A percentile compares a stretch with the other conserved stretches of the same genome.
Conservation (phyloP, 2,329 filamentous ascomycete genomes). For the Xylariaceae sp. region DNA sequence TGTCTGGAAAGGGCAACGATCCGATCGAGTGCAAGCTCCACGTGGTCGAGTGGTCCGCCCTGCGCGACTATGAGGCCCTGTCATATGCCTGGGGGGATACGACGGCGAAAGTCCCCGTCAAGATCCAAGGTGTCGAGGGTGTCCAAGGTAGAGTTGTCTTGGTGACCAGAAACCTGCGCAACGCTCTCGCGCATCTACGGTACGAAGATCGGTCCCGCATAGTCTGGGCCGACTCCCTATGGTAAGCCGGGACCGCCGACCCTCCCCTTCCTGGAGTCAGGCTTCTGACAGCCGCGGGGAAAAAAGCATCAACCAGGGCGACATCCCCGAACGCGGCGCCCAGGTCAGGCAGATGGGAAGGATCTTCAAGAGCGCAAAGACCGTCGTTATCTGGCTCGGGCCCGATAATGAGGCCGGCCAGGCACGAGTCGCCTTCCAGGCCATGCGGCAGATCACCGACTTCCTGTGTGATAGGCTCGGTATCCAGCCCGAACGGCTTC, state of each 20-base stretch:
- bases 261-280: not conserved
- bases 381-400: not conserved
- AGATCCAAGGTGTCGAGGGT: not conserved
- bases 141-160: not conserved
- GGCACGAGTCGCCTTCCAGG: not conserved
- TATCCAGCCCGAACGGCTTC: not conserved
- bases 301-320: not conserved
- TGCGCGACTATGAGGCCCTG: not conserved
- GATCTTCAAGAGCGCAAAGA: not conserved
- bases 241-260: not conserved
- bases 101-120: too few species aligned
- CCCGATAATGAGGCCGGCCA: not conserved
- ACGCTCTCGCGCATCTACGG: not conserved
- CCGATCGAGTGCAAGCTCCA: not conserved
- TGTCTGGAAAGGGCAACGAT: too few species aligned
- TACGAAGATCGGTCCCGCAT: not conserved
- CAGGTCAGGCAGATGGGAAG: not conserved
- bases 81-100: slow-evolving; percentile 1
- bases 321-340: not conserved
- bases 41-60: not conserved
- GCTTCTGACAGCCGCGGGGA: too few species aligned
- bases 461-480: not conserved
- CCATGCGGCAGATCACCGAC: not conserved
- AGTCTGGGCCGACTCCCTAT: not conserved
- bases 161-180: not conserved